Evolutionary conservation across 345 rosid genomes (phyloP).

Genomic region (Salix caprea): DNA sequence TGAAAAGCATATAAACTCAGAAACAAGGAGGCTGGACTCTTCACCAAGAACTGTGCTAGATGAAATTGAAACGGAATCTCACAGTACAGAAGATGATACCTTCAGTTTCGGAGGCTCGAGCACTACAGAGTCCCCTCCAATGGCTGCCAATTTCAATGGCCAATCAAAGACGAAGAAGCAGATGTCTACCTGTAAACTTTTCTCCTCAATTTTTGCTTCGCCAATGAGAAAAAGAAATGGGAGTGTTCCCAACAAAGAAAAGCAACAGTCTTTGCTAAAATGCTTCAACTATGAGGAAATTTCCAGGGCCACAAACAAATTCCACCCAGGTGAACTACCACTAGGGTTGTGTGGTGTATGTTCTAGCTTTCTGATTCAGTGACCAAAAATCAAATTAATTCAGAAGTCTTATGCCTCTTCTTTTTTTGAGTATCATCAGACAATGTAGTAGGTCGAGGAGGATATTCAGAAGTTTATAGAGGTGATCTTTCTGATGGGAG

Average conservation of each 20-base stretch:
- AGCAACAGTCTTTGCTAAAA: slow-evolving; percentile 45
- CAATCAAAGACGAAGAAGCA: slow-evolving; percentile 27
- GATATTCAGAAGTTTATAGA: slow-evolving; percentile 86
- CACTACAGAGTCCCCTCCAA: slow-evolving; percentile 38
- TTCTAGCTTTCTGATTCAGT: neutral
- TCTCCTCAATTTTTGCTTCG: slow-evolving; percentile 53
- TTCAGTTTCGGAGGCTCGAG: slow-evolving; percentile 47
- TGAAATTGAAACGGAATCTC: slow-evolving; percentile 50
- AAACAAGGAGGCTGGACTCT: slow-evolving; percentile 27
- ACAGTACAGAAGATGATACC: slow-evolving; percentile 53
- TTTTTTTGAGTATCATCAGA: slow-evolving; percentile 38
- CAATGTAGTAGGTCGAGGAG: slow-evolving; percentile 73
- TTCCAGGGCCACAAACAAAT: slow-evolving; percentile 60
- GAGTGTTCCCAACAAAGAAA: slow-evolving; percentile 28
- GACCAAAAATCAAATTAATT: neutral
- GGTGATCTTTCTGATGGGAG: slow-evolving; percentile 76
- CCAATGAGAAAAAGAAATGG: slow-evolving; percentile 45
- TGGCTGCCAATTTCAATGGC: slow-evolving; percentile 27
- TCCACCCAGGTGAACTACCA: slow-evolving; percentile 50
- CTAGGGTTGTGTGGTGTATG: neutral
- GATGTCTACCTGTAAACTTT: slow-evolving; percentile 41
- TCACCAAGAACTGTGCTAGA: slow-evolving; percentile 60
- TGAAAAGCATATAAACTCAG: slow-evolving; percentile 6
- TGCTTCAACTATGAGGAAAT: slow-evolving; percentile 77
- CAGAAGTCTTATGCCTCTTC: neutral